A percentile compares a stretch with the other conserved stretches of the same genome.
Evolutionary conservation across 345 rosid genomes (phyloP).

Genomic region (Euphorbia lathyris): DNA sequence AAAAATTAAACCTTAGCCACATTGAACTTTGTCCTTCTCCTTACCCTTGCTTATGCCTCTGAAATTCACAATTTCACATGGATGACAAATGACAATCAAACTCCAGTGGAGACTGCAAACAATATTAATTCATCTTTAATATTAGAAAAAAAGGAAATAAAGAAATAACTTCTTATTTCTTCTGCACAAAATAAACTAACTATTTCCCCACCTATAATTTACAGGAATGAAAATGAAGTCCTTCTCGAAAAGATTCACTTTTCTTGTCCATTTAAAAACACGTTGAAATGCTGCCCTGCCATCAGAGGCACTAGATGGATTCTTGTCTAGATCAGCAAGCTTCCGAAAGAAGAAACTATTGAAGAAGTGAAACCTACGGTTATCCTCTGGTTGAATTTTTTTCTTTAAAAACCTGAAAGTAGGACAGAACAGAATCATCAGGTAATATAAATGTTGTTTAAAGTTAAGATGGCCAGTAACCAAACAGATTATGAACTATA

Average conservation of each 20-base stretch:
- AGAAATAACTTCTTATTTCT: background rate
- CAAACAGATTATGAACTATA: background rate
- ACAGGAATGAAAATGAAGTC: slow-evolving; percentile 93
- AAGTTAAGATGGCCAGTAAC: background rate
- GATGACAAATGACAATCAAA: slow-evolving; percentile 91
- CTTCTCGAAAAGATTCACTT: slow-evolving; percentile 78
- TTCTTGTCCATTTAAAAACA: slow-evolving; percentile 94
- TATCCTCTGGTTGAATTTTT: slow-evolving; percentile 57
- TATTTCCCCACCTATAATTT: slow-evolving; percentile 64
- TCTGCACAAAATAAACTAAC: background rate
- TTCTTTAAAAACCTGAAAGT: slow-evolving; percentile 72
- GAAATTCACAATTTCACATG: slow-evolving; percentile 65
- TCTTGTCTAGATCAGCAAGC: slow-evolving; percentile 96
- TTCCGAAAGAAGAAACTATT: slow-evolving; percentile 98
- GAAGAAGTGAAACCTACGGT: slow-evolving; percentile 73
- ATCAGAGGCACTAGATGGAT: slow-evolving; percentile 75
- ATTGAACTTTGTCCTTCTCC: background rate
- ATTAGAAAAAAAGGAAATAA: slow-evolving; percentile 12
- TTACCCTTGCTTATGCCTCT: slow-evolving; percentile 33
- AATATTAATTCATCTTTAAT: slow-evolving; percentile 20
- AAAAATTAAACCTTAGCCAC: slow-evolving; percentile 17
- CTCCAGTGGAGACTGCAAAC: slow-evolving; percentile 93
- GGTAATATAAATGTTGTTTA: background rate
- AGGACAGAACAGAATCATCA: background rate
- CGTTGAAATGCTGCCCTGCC: slow-evolving; percentile 94